A percentile compares a stretch with the other conserved stretches of the same genome.
These are phyloP conservation scores for Ciborinia camelliae DNA, from an alignment of 2,329 filamentous ascomycete species.

Conservation along the genomic window DNA sequence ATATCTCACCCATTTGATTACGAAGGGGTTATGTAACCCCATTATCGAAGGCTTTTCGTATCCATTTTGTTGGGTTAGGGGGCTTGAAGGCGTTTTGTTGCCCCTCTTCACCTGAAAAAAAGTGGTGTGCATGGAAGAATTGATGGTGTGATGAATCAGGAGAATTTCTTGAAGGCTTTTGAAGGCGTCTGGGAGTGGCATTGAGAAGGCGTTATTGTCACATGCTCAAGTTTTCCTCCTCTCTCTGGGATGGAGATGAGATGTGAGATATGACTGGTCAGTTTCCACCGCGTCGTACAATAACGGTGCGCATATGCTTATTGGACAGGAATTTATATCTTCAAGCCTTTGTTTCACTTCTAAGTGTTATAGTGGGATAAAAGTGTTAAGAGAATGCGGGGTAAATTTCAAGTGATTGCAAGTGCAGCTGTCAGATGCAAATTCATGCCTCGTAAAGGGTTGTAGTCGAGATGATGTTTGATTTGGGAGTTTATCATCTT, in stretches of 20 bases:
- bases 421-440: background rate
- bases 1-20: background rate
- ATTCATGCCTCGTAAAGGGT: background rate
- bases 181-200: background rate
- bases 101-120: background rate
- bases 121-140: background rate
- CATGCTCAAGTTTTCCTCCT: background rate
- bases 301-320: background rate
- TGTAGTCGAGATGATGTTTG: background rate
- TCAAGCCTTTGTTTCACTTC: conserved; percentile 11
- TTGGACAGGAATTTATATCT: background rate
- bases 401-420: background rate
- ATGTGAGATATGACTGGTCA: conserved; percentile 1
- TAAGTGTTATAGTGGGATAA: background rate
- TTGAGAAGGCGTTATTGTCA: background rate
- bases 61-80: conserved; percentile 4
- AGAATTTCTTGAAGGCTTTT: background rate
- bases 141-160: background rate
- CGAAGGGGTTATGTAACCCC: background rate
- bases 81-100: background rate
- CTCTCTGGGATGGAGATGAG: background rate
- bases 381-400: conserved; percentile 5
- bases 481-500: background rate
- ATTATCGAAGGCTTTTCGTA: background rate
- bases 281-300: background rate